Conservation (phyloP, 257 asterid genomes). For the Ilex aquifolium region DNA sequence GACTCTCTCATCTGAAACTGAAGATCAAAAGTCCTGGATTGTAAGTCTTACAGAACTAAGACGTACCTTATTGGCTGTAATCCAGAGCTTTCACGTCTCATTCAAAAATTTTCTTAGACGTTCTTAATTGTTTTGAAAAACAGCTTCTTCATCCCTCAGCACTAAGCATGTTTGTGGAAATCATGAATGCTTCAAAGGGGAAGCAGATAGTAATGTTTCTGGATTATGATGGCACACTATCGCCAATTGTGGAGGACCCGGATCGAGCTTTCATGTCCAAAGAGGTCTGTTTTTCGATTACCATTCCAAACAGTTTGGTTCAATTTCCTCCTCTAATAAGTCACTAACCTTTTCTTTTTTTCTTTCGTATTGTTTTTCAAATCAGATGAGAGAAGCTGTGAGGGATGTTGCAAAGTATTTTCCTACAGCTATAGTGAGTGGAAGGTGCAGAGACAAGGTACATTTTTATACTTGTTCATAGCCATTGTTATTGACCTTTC, state of each 20-base stretch:
- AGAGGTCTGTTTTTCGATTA: conserved; percentile 35
- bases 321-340: neutral
- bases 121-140: neutral
- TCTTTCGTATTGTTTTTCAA: neutral
- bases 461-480: conserved; percentile 1
- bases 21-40: conserved; percentile 52
- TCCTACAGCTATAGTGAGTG: conserved; percentile 87
- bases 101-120: too few relatives aligned
- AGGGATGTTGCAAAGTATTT: conserved; percentile 58
- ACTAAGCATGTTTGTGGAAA: conserved; percentile 47
- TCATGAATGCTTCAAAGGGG: conserved; percentile 41
- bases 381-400: conserved; percentile 79
- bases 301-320: neutral
- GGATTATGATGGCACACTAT: conserved; percentile 78
- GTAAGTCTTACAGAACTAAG: conserved; percentile 23
- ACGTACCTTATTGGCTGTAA: too few relatives aligned
- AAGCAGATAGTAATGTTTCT: conserved; percentile 65
- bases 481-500: too few relatives aligned
- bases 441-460: conserved; percentile 83
- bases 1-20: conserved; percentile 15
- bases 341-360: neutral
- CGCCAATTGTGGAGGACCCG: conserved; percentile 77
- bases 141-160: conserved; percentile 73
- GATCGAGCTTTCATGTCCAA: conserved; percentile 62
- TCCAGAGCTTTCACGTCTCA: too few relatives aligned